Evolutionary conservation across 768 basidiomycete genomes (phyloP), one percentile per base, ranked within the genome.

Genomic region (Cyathus striatus): DNA sequence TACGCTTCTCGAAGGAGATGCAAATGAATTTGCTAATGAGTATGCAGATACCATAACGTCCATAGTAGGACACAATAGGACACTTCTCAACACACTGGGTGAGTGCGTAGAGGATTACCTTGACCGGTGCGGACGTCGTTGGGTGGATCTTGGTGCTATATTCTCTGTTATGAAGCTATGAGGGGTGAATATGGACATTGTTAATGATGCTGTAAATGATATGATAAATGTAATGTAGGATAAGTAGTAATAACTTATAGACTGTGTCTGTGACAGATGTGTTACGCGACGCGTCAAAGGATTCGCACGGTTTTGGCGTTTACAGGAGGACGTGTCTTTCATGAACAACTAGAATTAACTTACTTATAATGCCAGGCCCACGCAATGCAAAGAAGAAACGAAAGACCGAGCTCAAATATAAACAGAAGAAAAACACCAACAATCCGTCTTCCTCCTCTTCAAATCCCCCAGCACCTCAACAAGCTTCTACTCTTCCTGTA

Each of bases 121-220:
- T n/a, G 73, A 89, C 48, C 79, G 83, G 57, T 92, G 85, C 61
- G 94, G 90, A 26, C 73, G 94, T 49, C 77, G 90, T 45, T 98
- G 90, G 85, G 90, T 99, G 14, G 81, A 90, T 51, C 73, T 99
- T 51, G 68, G 72, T 26, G 56, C 70, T 3, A 65, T 99, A 41
- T 98, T 99, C 64, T 81, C 86, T 23, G 86, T 81, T 56, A 85
- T 94, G 80, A 85, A 78, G 51, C 23, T 81, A 38, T 83, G 56
- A 62, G 18, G n/a, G n/a, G n/a, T n/a, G n/a, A n/a, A n/a, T n/a
- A n/a, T n/a, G n/a, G n/a, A n/a, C n/a, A n/a, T n/a, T n/a, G n/a
- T n/a, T n/a, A n/a, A n/a, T n/a, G n/a, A n/a, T n/a, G n/a, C n/a
- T n/a, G n/a, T n/a, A n/a, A n/a, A n/a, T n/a, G n/a, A n/a, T n/a